phyloP scores from a whole-genome alignment of 768 basidiomycete species.

The Tulasnella sp. region DNA sequence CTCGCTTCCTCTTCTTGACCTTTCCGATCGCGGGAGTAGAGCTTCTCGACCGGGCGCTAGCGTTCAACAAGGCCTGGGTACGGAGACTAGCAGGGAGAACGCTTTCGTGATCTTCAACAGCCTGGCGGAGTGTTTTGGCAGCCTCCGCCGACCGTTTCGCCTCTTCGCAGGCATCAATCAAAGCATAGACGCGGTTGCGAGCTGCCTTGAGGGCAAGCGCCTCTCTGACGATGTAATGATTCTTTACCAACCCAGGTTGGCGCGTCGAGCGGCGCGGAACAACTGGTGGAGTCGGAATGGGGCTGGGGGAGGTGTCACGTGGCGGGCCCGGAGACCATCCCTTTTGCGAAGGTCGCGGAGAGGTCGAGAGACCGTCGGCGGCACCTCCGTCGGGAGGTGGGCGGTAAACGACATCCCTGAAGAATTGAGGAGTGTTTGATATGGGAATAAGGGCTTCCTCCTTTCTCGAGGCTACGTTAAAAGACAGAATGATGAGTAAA shows the following conservation, averaged over 20 bases:
- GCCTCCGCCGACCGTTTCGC: not conserved
- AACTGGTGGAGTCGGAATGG: not conserved
- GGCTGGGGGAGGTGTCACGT: not conserved
- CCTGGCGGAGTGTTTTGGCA: not conserved
- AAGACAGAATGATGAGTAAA: not conserved
- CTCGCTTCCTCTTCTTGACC: not conserved
- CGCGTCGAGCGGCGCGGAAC: constrained; percentile 6
- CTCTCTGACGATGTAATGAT: constrained; percentile 13
- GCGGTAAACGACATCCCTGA: not conserved
- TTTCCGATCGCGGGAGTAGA: not conserved
- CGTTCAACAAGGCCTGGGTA: constrained; percentile 1
- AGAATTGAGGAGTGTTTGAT: not conserved
- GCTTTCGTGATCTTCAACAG: not conserved
- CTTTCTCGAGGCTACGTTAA: constrained; percentile 7
- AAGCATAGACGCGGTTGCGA: constrained; percentile 9
- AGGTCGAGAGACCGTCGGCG: not conserved
- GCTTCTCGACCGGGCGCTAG: constrained; percentile 1
- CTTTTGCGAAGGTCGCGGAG: not conserved
- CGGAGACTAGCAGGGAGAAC: not conserved
- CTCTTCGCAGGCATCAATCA: constrained; percentile 15
- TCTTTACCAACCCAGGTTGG: constrained; percentile 10
- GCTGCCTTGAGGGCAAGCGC: constrained; percentile 10
- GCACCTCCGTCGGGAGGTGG: not conserved
- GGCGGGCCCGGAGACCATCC: not conserved
- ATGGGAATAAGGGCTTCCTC: not conserved